These are phyloP conservation scores for Microbotryum violaceum DNA, from an alignment of 1,284 basidiomycete genomes.

Conservation along the genomic window DNA sequence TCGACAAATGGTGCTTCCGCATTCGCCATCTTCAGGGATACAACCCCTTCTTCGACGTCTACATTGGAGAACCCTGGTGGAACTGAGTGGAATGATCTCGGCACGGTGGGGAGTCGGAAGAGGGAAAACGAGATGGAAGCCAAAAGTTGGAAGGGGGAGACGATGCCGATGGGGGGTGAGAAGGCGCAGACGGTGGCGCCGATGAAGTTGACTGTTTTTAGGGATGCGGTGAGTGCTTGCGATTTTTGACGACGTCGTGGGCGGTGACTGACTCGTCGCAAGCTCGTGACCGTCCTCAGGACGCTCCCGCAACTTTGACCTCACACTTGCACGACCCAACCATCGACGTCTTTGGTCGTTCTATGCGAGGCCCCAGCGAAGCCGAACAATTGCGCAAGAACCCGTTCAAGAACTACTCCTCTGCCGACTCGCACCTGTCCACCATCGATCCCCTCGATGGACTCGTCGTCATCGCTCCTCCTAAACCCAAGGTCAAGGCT, in stretches of 20 bases:
- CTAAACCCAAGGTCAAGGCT: slow-evolving; percentile 27
- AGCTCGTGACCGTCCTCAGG: slow-evolving; percentile 1
- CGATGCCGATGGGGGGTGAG: slow-evolving; percentile 33
- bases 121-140: slow-evolving; percentile 49
- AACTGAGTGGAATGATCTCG: slow-evolving; percentile 46
- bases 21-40: slow-evolving; percentile 45
- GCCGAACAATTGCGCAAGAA: slow-evolving; percentile 50
- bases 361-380: slow-evolving; percentile 39
- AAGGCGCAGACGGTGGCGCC: slow-evolving; percentile 17
- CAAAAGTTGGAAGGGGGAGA: slow-evolving; percentile 47
- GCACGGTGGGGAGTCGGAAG: slow-evolving; percentile 45
- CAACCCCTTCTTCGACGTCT: slow-evolving; percentile 11
- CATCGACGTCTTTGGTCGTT: slow-evolving; percentile 42
- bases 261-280: no score
- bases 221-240: slow-evolving; percentile 42
- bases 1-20: slow-evolving; percentile 40
- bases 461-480: slow-evolving; percentile 28
- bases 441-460: slow-evolving; percentile 32
- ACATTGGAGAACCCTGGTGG: slow-evolving; percentile 21
- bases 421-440: slow-evolving; percentile 35
- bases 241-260: neutral
- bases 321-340: slow-evolving; percentile 31
- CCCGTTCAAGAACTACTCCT: slow-evolving; percentile 51
- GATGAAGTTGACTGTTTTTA: slow-evolving; percentile 48
- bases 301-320: slow-evolving; percentile 21